Base-by-base conservation (phyloP, 768 basidiomycete genomes). In the Pseudohyphozyma bogoriensis region DNA sequence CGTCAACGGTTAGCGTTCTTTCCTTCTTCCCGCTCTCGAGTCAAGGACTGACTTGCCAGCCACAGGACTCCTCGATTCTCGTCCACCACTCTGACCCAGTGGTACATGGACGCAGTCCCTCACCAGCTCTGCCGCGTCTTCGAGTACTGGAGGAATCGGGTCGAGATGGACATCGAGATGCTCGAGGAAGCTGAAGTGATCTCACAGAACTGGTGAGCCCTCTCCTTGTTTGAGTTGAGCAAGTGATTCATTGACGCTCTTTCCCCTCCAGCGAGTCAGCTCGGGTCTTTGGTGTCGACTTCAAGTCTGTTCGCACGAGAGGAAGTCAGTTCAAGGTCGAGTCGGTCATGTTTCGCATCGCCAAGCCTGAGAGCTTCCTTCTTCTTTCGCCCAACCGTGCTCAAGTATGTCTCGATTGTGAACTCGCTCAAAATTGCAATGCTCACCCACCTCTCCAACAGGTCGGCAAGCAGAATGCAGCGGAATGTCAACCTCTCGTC, bases 251-350 rank as follows among this genome's bases (percentile, higher is more conserved):
- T 51, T n/a, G 39, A 26, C 11, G 4, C 31, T n/a, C n/a, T n/a
- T 26, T 33, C 16, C 20, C 29, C 22, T 26, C 18, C 69, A 97
- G 93, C 18, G 95, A 99, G 73, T 96, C 96, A 69, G 92, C 95
- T 42, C 83, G 95, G 13, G 89, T 97, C 9, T 97, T 95, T 66
- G 93, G 95, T 1, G 85, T 99, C 46, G 95, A 99, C 74, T 97
- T 96, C 72, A 88, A 85, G 71, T 95, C 91, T 5, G 92, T 96
- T 35, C 81, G 95, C 64, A 90, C 83, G 62, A 83, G 95, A 35
- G 95, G 95, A 0, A 95, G 91, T 1, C 95, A 99, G 70, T 97
- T 90, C 78, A 99, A 97, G 75, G 95, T 97, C 31, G 95, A 99
- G 76, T 91, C 91, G 0, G 93, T 99, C 76, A 85, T 99, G 85